Conservation (phyloP, 2,329 filamentous ascomycete species). For the Colletotrichum sp. region DNA sequence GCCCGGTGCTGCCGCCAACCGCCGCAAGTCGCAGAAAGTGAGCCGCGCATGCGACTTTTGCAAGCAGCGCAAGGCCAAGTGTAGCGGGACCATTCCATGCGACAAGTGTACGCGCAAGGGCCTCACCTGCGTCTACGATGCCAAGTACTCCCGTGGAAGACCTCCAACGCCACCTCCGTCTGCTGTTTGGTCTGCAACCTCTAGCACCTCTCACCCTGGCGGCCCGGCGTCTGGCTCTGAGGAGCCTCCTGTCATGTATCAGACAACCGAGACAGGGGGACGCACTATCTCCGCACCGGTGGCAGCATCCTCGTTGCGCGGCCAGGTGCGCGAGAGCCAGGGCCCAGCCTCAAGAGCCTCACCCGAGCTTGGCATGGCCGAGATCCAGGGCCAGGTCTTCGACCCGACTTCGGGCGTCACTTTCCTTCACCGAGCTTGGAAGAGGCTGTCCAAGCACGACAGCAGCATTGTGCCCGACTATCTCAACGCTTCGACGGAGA, state of each 20-base stretch:
- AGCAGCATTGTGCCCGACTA: constrained; percentile 28
- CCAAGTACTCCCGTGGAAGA: constrained; percentile 35
- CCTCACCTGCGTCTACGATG: constrained; percentile 32
- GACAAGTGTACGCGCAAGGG: constrained; percentile 33
- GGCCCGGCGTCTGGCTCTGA: neutral
- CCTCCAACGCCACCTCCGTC: constrained; percentile 36
- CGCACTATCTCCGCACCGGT: neutral
- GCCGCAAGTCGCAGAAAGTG: constrained; percentile 33
- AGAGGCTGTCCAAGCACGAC: constrained; percentile 51
- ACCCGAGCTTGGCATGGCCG: constrained; percentile 34
- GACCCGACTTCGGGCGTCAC: constrained; percentile 60
- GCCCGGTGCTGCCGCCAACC: neutral
- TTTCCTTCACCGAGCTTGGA: constrained; percentile 60
- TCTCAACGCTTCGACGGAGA: constrained; percentile 29
- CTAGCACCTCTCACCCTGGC: neutral
- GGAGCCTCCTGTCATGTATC: constrained; percentile 1
- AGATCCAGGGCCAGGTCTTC: constrained; percentile 58
- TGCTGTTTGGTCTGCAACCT: neutral
- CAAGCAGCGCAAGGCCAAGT: constrained; percentile 42
- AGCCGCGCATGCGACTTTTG: constrained; percentile 43
- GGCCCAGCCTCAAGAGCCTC: constrained; percentile 26
- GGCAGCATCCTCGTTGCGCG: neutral
- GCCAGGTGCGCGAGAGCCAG: constrained; percentile 8
- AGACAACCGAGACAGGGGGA: neutral
- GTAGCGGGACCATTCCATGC: constrained; percentile 39